A percentile compares a stretch with the other conserved stretches of the same genome.
Evolutionary conservation across 495 filamentous ascomycete species (phyloP).

Genomic region (Evansstolkia leycettana): DNA sequence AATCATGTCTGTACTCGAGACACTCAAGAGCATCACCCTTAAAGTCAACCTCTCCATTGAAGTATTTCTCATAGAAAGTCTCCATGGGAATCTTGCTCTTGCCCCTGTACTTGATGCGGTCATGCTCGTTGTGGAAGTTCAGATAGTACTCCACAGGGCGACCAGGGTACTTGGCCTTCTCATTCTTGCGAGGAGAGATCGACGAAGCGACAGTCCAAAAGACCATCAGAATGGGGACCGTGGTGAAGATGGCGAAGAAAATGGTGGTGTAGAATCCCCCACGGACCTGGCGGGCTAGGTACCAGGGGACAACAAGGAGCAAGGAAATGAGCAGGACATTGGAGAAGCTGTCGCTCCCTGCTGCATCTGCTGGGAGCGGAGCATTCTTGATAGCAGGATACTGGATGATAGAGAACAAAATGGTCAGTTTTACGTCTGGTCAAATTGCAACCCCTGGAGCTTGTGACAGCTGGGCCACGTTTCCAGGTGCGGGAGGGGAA

Average conservation of each 20-base stretch:
- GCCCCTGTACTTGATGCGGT: constrained; percentile 44
- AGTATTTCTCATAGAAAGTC: constrained; percentile 57
- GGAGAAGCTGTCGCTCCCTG: constrained; percentile 44
- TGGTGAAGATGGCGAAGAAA: constrained; percentile 43
- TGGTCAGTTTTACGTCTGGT: neutral
- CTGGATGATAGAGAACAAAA: constrained; percentile 14
- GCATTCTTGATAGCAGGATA: constrained; percentile 54
- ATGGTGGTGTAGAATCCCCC: constrained; percentile 44
- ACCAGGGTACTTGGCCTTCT: constrained; percentile 49
- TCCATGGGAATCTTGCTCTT: constrained; percentile 55
- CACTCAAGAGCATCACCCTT: constrained; percentile 49
- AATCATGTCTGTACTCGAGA: constrained; percentile 56
- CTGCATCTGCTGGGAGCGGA: constrained; percentile 46
- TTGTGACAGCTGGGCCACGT: constrained; percentile 1
- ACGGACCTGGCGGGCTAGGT: constrained; percentile 38
- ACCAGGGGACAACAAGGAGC: constrained; percentile 36
- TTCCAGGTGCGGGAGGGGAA: constrained; percentile 1
- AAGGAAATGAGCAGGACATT: constrained; percentile 41
- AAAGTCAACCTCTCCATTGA: constrained; percentile 50
- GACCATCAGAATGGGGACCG: constrained; percentile 41
- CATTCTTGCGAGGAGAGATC: constrained; percentile 47
- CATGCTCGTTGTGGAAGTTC: constrained; percentile 45
- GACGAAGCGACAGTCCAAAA: constrained; percentile 48
- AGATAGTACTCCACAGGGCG: constrained; percentile 52
- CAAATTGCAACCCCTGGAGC: neutral